These are phyloP conservation scores for Scleromitrula shiraiana DNA, from an alignment of 2,329 filamentous ascomycete species.

Conservation along the genomic window DNA sequence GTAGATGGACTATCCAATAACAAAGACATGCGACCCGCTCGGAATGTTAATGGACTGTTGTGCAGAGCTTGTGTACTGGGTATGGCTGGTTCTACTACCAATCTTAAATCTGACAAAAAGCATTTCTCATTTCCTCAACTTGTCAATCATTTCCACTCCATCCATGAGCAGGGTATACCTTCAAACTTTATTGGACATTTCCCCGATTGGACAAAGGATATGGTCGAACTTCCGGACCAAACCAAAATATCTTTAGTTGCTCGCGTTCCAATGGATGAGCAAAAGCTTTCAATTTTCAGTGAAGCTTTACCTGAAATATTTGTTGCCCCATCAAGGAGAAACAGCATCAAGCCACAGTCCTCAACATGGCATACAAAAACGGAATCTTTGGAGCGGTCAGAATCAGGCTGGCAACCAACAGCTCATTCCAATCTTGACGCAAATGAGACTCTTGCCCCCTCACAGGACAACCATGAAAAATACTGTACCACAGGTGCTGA, in stretches of 20 bases:
- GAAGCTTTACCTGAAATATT: conserved; percentile 42
- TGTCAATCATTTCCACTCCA: conserved; percentile 48
- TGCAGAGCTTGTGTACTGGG: conserved; percentile 46
- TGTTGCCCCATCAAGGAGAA: conserved; percentile 3
- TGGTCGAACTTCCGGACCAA: conserved; percentile 51
- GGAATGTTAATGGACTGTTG: conserved; percentile 43
- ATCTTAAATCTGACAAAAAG: conserved; percentile 28
- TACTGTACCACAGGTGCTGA: conserved; percentile 21
- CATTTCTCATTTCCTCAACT: conserved; percentile 51
- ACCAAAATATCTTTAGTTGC: conserved; percentile 41
- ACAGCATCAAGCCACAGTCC: not conserved
- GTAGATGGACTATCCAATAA: conserved; percentile 49
- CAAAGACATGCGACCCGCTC: conserved; percentile 48
- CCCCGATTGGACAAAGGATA: conserved; percentile 50
- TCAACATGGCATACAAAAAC: conserved; percentile 3
- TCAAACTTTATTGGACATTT: conserved; percentile 25
- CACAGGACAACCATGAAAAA: conserved; percentile 27
- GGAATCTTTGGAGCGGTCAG: not conserved
- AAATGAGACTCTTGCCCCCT: conserved; percentile 20
- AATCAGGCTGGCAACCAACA: not conserved
- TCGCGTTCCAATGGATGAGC: conserved; percentile 45
- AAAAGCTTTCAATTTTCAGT: conserved; percentile 43
- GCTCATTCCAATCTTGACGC: conserved; percentile 9
- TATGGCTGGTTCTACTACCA: conserved; percentile 19
- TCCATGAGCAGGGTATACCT: conserved; percentile 26